phyloP scores from a whole-genome alignment of 306 rosid genomes.

The Crataegus laevigata region DNA sequence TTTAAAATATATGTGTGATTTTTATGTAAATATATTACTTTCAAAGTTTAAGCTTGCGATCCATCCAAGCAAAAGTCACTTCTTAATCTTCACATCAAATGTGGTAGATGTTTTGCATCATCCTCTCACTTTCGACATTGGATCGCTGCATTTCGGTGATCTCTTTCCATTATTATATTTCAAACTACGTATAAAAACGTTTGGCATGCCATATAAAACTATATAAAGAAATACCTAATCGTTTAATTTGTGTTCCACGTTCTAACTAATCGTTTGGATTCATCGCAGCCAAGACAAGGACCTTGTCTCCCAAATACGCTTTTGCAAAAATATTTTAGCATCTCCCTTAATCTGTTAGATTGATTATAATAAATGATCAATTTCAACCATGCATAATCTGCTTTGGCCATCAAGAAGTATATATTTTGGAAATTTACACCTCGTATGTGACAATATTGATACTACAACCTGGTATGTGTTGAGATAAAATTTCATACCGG shows the following conservation, averaged over 20 bases:
- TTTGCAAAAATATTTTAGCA: not conserved
- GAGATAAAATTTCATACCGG: not conserved
- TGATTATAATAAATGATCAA: too few species aligned
- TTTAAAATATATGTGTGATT: slow-evolving; percentile 6
- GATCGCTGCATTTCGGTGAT: slow-evolving; percentile 12
- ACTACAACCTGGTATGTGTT: too few species aligned
- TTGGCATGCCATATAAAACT: slow-evolving; percentile 1
- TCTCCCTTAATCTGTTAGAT: too few species aligned
- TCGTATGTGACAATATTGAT: too few species aligned
- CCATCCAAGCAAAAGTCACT: slow-evolving; percentile 87
- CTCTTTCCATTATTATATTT: not conserved
- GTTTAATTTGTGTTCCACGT: slow-evolving; percentile 5
- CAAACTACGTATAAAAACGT: slow-evolving; percentile 24
- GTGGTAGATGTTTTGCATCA: slow-evolving; percentile 74
- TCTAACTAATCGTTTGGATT: slow-evolving; percentile 18
- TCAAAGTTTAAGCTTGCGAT: slow-evolving; percentile 85
- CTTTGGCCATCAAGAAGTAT: too few species aligned
- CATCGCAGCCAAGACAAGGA: slow-evolving; percentile 15
- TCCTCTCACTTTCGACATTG: slow-evolving; percentile 22
- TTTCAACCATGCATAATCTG: too few species aligned
- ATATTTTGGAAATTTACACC: too few species aligned
- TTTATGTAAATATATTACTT: slow-evolving; percentile 41
- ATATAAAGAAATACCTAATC: not conserved
- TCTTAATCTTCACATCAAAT: slow-evolving; percentile 56
- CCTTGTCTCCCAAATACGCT: slow-evolving; percentile 18